Conservation (phyloP, 768 basidiomycete genomes). For the Collybia nuda region DNA sequence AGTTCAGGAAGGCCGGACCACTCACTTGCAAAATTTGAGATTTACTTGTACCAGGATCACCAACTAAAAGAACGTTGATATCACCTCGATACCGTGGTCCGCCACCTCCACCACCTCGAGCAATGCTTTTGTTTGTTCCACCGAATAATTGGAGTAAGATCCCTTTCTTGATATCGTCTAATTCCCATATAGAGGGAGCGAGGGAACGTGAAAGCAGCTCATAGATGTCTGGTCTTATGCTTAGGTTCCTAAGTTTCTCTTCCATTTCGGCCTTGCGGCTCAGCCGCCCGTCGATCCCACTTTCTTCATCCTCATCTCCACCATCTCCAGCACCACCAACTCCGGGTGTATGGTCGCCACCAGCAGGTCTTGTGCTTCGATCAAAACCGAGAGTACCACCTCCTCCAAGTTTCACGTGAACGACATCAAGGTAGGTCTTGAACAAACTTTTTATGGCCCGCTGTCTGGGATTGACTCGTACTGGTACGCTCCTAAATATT, state of each 20-base stretch:
- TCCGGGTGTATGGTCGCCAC: slow-evolving; percentile 67
- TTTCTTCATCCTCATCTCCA: slow-evolving; percentile 63
- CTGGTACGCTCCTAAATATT: slow-evolving; percentile 93
- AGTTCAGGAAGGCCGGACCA: background rate
- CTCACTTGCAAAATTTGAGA: slow-evolving; percentile 89
- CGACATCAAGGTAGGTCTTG: slow-evolving; percentile 96
- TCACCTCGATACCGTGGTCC: slow-evolving; percentile 97
- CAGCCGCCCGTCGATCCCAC: slow-evolving; percentile 38
- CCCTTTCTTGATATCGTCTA: slow-evolving; percentile 99
- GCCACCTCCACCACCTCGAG: slow-evolving; percentile 90
- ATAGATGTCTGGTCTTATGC: slow-evolving; percentile 78
- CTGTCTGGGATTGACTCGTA: slow-evolving; percentile 92
- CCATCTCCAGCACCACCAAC: slow-evolving; percentile 71
- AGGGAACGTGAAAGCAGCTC: slow-evolving; percentile 81
- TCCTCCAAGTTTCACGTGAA: slow-evolving; percentile 81
- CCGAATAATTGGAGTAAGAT: slow-evolving; percentile 95
- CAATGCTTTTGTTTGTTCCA: slow-evolving; percentile 95
- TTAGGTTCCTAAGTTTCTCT: slow-evolving; percentile 70
- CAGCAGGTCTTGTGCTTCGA: slow-evolving; percentile 69
- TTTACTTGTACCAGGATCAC: slow-evolving; percentile 97
- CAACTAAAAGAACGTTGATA: slow-evolving; percentile 96
- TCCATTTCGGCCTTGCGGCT: slow-evolving; percentile 74
- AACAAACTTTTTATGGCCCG: slow-evolving; percentile 92
- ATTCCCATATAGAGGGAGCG: slow-evolving; percentile 95
- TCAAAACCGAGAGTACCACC: slow-evolving; percentile 77